Base-by-base conservation (phyloP, 2,329 filamentous ascomycete species). In the Ophiocordyceps robertsii region DNA sequence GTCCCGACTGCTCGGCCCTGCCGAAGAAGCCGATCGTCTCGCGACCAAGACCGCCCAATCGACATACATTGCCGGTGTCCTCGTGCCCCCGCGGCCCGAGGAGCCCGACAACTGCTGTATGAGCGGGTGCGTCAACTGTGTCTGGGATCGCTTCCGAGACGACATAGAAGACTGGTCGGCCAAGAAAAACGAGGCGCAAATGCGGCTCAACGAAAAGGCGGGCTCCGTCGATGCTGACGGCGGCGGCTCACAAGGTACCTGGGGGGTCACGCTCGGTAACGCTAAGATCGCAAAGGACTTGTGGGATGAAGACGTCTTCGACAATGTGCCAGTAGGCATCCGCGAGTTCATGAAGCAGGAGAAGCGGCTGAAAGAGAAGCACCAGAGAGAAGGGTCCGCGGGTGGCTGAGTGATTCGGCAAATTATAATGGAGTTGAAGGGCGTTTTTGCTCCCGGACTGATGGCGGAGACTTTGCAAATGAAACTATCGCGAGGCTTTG, bases 31-130 rank as follows among this genome's bases (percentile, higher is more conserved):
- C 47, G 74, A 77, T 46, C 72, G 77, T 35, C 62, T 77, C 6
- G 71, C 69, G 3, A 69, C 75, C 37, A 71, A 78, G 31, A 66
- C 76, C 12, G 66, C 71, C 13, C 69, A 74, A 47, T 78, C 78
- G 40, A 75, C 68, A 9, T 68, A 77, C 46, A 69, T 95, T 43
- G 88, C 84, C 1, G 90, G 89, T 4, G 74, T 96, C 1, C 64
- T 77, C 16, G 82, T 96, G 5, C 92, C 92, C 2, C 89, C 88
- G 0, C 75, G 76, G 39, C 92, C 92, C 1, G 73, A 78, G 39
- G 90, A 98, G 63, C 92, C 92, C 4, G 92, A 96, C 55, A 95
- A 98, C 58, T 98, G 92, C 72, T 98, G 92, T 64, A 98, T 98
- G 92, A 92, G 85, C 56, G 92, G 92, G 3, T 98, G 92, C 59